Base-by-base conservation (phyloP, 1,284 basidiomycete species). In the Trichosporon sp. region DNA sequence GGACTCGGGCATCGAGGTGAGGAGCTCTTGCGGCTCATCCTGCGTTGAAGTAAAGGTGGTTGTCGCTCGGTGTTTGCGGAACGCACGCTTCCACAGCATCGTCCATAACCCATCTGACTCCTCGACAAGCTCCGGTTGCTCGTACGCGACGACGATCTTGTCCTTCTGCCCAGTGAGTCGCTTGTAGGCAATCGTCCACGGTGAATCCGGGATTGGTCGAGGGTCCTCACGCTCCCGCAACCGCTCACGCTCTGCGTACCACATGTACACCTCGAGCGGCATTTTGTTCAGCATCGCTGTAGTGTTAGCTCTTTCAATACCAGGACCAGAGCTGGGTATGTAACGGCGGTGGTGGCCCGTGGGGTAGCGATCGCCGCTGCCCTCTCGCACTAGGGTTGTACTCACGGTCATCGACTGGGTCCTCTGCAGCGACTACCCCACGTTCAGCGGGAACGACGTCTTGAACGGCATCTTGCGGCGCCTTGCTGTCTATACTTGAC, bases 141-240 rank as follows among this genome's bases (percentile, higher is more conserved):
- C 21, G 40, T 69, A n/a, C 40, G 71, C 46, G 3, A 32, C 43
- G 16, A 68, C 66, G 21, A 73, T 71, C 21, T 16, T n/a, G n/a
- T n/a, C 43, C 12, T n/a, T 51, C 31, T 54, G 46, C 7, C 74
- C 70, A 0, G 69, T 67, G 21, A 73, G 3, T 12, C 35, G 40
- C 67, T 75, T 75, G 11, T 48, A 59, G 4, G 65, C 5, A 8
- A 71, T 68, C 2, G 56, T 70, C 65, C 70, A 70, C 3, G 74
- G 74, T 8, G 70, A 56, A 54, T 75, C 72, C 38, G 74, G 74
- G 35, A 75, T 51, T 0, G 74, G 71, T n/a, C 74, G 74, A 8
- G 51, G 32, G 65, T 75, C 74, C 26, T 51, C 40, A 5, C 40
- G 68, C 38, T 75, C 74, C n/a, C 70, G 69, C 10, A 32, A 51